Percentiles rank a stretch among this genome's conserved stretches.
These are phyloP conservation scores for Citrus trifoliata DNA, from an alignment of 345 rosid genomes.

Conservation along the genomic window DNA sequence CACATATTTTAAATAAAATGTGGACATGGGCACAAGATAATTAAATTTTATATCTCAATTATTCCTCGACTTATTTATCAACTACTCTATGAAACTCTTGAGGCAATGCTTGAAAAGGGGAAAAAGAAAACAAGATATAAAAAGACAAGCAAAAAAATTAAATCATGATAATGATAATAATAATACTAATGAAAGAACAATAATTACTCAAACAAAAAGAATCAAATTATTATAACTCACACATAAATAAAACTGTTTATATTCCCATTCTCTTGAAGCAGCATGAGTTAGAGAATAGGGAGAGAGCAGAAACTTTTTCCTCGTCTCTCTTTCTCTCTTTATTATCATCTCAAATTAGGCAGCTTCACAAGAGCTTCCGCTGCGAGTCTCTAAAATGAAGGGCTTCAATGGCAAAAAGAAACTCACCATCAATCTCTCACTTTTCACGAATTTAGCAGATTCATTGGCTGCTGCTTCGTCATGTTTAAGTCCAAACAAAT, in stretches of 20 bases:
- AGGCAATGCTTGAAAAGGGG: background rate
- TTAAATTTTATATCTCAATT: background rate
- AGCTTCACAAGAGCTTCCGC: background rate
- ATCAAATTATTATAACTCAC: background rate
- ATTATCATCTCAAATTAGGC: background rate
- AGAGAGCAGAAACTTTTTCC: background rate
- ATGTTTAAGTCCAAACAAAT: constrained; percentile 8
- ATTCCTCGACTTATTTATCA: background rate
- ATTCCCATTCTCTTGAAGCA: background rate
- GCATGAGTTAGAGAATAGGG: constrained; percentile 3
- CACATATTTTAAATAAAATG: background rate
- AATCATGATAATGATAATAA: too few species aligned
- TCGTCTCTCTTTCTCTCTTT: background rate
- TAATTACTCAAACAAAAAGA: background rate
- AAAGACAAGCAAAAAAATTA: background rate
- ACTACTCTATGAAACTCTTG: background rate
- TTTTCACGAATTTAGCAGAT: constrained; percentile 11
- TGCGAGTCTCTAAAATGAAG: constrained; percentile 7
- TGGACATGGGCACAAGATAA: background rate
- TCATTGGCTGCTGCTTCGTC: constrained; percentile 8
- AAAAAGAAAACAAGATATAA: too few species aligned
- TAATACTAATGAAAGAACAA: background rate
- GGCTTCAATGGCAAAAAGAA: constrained; percentile 3
- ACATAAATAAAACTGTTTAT: background rate
- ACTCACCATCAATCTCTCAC: constrained; percentile 19